Conservation (phyloP, 257 asterid genomes). For the Solanum appendiculatum region DNA sequence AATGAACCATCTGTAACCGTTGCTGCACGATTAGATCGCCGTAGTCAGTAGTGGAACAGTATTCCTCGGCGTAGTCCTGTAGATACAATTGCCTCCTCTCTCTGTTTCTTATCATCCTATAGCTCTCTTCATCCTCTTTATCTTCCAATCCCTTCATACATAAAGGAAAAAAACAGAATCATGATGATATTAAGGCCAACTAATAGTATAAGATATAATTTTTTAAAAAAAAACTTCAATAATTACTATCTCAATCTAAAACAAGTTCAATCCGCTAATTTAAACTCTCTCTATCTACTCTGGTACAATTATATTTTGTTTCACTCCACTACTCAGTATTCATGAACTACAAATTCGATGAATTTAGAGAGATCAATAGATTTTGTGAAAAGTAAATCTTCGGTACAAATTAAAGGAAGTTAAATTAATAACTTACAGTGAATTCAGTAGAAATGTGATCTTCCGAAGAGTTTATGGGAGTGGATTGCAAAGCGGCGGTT, state of each 20-base stretch:
- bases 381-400: neutral
- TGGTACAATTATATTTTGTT: neutral
- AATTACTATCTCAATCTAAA: neutral
- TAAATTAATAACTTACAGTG: constrained; percentile 30
- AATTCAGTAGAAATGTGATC: constrained; percentile 28
- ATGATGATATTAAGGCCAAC: neutral
- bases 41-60: constrained; percentile 43
- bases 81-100: constrained; percentile 84
- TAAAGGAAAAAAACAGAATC: neutral
- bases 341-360: neutral
- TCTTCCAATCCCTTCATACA: constrained; percentile 46
- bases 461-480: neutral
- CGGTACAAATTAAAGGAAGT: neutral
- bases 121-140: constrained; percentile 62
- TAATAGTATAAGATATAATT: neutral
- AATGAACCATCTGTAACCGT: constrained; percentile 78
- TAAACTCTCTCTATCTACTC: neutral
- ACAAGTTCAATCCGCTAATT: neutral
- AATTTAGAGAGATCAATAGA: neutral
- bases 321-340: neutral
- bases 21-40: constrained; percentile 79
- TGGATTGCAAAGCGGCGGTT: constrained; percentile 1
- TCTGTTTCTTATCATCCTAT: constrained; percentile 47
- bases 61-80: constrained; percentile 74
- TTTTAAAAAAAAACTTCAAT: neutral